Percentiles rank a stretch among this genome's conserved stretches.
phyloP scores from a whole-genome alignment of 129 eudicot genomes.

The Pseudognaphalium luteoalbum region DNA sequence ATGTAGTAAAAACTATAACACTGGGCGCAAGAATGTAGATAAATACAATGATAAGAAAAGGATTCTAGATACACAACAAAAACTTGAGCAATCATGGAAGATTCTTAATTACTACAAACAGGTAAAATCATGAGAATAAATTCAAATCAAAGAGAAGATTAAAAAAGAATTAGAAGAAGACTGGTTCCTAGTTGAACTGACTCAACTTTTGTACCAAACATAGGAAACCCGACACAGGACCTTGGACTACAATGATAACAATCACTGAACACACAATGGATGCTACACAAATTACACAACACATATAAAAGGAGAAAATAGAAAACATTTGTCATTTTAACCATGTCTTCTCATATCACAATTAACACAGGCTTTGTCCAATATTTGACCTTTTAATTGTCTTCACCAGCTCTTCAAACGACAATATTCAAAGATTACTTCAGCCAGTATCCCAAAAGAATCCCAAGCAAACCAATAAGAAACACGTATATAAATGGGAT shows the following conservation, averaged over 20 bases:
- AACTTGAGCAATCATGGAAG: neutral
- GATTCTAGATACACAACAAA: neutral
- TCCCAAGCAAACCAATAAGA: slow-evolving; percentile 59
- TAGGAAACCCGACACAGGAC: slow-evolving; percentile 10
- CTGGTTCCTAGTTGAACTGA: neutral
- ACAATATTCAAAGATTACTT: slow-evolving; percentile 40
- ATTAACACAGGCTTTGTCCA: slow-evolving; percentile 39
- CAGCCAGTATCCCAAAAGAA: slow-evolving; percentile 65
- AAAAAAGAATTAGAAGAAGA: neutral
- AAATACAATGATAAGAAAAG: neutral
- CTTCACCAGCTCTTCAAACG: slow-evolving; percentile 1
- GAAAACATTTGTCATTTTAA: slow-evolving; percentile 21
- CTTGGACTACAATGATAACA: neutral
- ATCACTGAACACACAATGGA: slow-evolving; percentile 8
- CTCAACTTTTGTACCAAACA: slow-evolving; percentile 18
- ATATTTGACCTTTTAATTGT: slow-evolving; percentile 2
- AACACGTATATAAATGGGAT: slow-evolving; percentile 60
- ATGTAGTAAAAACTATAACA: neutral
- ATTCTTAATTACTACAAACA: neutral
- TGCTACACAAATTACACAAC: slow-evolving; percentile 34
- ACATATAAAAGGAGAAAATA: neutral
- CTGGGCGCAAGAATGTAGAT: too few relatives aligned
- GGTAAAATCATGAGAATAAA: slow-evolving; percentile 8
- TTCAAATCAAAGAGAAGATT: neutral
- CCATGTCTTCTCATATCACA: slow-evolving; percentile 41